Evolutionary conservation across 345 rosid species (phyloP).

Genomic region (Salix purpurea): DNA sequence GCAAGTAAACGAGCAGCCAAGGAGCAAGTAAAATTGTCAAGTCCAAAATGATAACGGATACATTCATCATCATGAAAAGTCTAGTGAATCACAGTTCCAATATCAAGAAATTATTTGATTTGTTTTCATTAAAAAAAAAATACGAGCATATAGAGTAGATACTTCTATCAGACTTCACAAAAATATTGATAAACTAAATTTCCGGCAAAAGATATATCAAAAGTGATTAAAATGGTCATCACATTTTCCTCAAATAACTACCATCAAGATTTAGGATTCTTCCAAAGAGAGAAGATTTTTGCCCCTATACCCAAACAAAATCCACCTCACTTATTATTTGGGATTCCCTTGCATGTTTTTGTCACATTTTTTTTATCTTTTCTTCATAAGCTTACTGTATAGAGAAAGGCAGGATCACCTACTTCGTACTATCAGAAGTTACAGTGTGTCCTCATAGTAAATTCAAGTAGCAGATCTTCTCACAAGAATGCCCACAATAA

Average conservation of each 20-base stretch:
- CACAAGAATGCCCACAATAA: background rate
- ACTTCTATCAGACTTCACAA: conserved; percentile 5
- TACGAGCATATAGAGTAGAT: background rate
- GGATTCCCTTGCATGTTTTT: background rate
- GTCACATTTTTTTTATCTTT: background rate
- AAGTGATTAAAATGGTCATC: background rate
- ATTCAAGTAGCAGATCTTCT: background rate
- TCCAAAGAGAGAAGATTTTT: background rate
- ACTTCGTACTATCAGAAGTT: background rate
- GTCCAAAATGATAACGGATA: background rate
- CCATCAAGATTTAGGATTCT: background rate
- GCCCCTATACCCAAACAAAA: background rate
- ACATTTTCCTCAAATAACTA: background rate
- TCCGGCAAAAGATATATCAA: too few relatives aligned
- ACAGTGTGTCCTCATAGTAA: background rate
- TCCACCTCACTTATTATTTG: background rate
- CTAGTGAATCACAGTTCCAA: background rate
- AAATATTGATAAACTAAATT: background rate
- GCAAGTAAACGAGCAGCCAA: conserved; percentile 28
- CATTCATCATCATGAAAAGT: conserved; percentile 4
- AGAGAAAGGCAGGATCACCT: background rate
- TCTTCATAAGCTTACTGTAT: background rate
- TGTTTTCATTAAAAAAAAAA: background rate
- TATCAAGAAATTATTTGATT: too few relatives aligned
- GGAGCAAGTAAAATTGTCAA: background rate